Conservation (phyloP, 129 eudicot genomes). For the Scalesia atractyloides region DNA sequence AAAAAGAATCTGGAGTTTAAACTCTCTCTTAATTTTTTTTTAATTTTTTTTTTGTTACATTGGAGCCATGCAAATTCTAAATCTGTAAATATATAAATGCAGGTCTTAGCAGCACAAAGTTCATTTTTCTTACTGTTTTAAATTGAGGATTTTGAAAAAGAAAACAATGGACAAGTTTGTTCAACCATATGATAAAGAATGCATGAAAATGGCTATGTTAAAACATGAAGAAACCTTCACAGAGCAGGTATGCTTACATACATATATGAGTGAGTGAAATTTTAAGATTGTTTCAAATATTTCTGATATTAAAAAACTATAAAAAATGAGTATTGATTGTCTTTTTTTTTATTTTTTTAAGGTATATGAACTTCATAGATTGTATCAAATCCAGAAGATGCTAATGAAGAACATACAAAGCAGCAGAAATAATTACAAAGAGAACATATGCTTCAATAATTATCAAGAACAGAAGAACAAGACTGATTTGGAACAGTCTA, state of each 20-base stretch:
- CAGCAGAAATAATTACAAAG: conserved; percentile 18
- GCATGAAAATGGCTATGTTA: conserved; percentile 93
- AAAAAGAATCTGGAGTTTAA: conserved; percentile 42
- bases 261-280: conserved; percentile 27
- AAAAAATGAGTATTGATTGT: conserved; percentile 1
- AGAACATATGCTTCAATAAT: conserved; percentile 23
- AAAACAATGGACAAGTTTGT: conserved; percentile 63
- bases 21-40: conserved; percentile 20
- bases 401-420: conserved; percentile 59
- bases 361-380: conserved; percentile 94
- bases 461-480: conserved; percentile 29
- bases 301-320: background rate
- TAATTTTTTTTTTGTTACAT: conserved; percentile 18
- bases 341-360: conserved; percentile 25
- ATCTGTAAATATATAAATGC: conserved; percentile 25
- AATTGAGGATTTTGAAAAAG: background rate
- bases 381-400: conserved; percentile 76
- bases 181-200: conserved; percentile 72
- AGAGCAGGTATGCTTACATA: conserved; percentile 63
- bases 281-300: background rate
- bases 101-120: conserved; percentile 25
- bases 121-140: background rate
- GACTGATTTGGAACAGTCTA: conserved; percentile 47
- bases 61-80: conserved; percentile 34
- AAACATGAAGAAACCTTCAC: conserved; percentile 93